Conservation (phyloP, 2,329 filamentous ascomycete genomes). For the Neoscytalidium dimidiatum region DNA sequence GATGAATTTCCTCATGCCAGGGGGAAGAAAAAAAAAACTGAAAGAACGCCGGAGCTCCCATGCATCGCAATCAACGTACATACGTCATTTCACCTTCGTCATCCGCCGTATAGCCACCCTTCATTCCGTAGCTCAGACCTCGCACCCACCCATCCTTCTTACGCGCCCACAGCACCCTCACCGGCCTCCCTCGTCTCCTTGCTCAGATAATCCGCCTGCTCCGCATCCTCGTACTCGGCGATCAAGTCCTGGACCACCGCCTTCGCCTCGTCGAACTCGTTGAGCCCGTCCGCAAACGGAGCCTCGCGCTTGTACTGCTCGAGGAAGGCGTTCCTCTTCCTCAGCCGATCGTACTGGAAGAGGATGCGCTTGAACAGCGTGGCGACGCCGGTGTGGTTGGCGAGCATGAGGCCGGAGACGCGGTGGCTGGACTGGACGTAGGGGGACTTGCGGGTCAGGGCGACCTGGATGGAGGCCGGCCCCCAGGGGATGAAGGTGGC, state of each 20-base stretch:
- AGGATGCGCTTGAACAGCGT: constrained; percentile 96
- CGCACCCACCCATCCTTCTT: not conserved
- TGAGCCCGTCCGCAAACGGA: constrained; percentile 85
- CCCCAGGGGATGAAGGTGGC: constrained; percentile 99
- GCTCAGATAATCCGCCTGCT: constrained; percentile 85
- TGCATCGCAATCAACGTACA: not conserved
- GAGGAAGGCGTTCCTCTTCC: constrained; percentile 95
- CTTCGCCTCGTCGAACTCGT: constrained; percentile 92
- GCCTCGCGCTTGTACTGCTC: constrained; percentile 96
- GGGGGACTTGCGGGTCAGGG: constrained; percentile 92
- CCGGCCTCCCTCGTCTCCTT: constrained; percentile 52
- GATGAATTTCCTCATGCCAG: too few species aligned
- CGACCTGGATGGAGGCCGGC: constrained; percentile 95
- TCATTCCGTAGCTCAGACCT: not conserved
- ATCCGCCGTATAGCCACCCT: not conserved
- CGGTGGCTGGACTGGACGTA: constrained; percentile 93
- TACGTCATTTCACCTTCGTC: not conserved
- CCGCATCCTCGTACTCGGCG: constrained; percentile 92
- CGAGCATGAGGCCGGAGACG: constrained; percentile 94
- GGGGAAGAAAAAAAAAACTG: too few species aligned
- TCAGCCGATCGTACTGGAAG: constrained; percentile 86
- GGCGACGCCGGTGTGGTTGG: constrained; percentile 96
- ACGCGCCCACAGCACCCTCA: not conserved
- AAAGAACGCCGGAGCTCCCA: constrained; percentile 8
- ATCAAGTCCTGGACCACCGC: constrained; percentile 91